Evolutionary conservation across 2,329 filamentous ascomycete genomes (phyloP).

Genomic region (Calonectria crousiana): DNA sequence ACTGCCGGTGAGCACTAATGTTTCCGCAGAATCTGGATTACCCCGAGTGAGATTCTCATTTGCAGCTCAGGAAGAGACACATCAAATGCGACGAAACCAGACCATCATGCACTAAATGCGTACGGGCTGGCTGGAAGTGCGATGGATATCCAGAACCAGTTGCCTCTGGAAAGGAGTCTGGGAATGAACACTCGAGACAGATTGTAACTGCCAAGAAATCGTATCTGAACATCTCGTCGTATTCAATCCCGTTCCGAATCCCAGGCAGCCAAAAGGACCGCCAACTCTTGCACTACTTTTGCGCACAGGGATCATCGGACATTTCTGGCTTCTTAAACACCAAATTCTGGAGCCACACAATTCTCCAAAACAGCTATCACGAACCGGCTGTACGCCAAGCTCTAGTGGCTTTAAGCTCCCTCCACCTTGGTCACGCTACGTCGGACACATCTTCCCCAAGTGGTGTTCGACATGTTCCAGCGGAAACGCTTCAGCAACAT

Average conservation of each 20-base stretch:
- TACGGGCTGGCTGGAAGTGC: conserved; percentile 21
- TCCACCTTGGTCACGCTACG: conserved; percentile 12
- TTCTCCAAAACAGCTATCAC: conserved; percentile 18
- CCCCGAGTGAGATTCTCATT: not conserved
- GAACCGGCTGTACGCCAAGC: conserved; percentile 22
- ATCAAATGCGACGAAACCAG: conserved; percentile 21
- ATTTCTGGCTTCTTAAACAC: conserved; percentile 20
- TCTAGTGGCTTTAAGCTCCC: conserved; percentile 18
- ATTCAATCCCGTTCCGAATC: conserved; percentile 20
- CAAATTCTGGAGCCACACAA: conserved; percentile 20
- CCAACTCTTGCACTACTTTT: conserved; percentile 24
- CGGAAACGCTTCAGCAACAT: conserved; percentile 6
- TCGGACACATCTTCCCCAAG: not conserved
- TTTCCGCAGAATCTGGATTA: not conserved
- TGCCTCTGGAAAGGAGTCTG: not conserved
- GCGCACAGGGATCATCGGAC: conserved; percentile 15
- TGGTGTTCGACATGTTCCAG: not conserved
- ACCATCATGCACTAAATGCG: conserved; percentile 11
- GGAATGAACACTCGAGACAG: not conserved
- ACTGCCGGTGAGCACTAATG: conserved; percentile 9
- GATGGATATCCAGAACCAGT: conserved; percentile 7
- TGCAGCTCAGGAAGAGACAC: conserved; percentile 6
- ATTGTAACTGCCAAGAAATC: not conserved
- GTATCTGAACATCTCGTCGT: conserved; percentile 11
- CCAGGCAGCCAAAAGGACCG: conserved; percentile 26